A percentile compares a stretch with the other conserved stretches of the same genome.
phyloP scores from a whole-genome alignment of 345 rosid genomes.

The Lepidium aucheri region DNA sequence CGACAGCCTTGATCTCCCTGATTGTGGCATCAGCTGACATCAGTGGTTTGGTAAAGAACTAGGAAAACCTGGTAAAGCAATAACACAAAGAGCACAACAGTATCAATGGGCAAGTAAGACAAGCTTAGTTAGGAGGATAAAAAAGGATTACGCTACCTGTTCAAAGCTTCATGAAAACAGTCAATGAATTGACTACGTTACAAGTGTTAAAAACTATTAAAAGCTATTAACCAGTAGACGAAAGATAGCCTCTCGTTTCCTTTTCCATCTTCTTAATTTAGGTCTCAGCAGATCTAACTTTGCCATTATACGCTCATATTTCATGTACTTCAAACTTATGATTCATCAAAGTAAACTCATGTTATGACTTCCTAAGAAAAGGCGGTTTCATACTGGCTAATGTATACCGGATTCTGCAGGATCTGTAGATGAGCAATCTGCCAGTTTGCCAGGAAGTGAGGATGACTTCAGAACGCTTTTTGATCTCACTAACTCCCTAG shows the following conservation, averaged over 20 bases:
- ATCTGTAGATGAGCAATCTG: slow-evolving; percentile 89
- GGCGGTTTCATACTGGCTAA: slow-evolving; percentile 40
- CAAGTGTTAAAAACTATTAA: background rate
- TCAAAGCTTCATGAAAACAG: slow-evolving; percentile 74
- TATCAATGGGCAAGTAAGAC: background rate
- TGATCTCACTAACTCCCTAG: slow-evolving; percentile 88
- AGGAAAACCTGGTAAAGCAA: slow-evolving; percentile 50
- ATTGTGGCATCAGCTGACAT: slow-evolving; percentile 85
- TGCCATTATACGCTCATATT: background rate
- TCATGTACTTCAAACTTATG: background rate
- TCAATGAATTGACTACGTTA: background rate
- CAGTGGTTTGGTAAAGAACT: slow-evolving; percentile 79
- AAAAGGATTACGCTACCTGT: slow-evolving; percentile 36
- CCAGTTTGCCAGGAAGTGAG: slow-evolving; percentile 95
- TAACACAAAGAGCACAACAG: background rate
- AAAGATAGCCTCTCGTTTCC: background rate
- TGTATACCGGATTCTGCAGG: slow-evolving; percentile 85
- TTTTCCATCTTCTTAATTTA: background rate
- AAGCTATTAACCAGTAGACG: background rate
- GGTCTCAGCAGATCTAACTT: background rate
- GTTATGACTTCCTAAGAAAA: slow-evolving; percentile 66
- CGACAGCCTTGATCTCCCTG: slow-evolving; percentile 88
- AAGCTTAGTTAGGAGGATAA: background rate
- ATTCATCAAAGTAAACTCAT: slow-evolving; percentile 31
- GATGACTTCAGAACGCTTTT: slow-evolving; percentile 86